Percentiles rank a stretch among this genome's conserved stretches.
phyloP scores from a whole-genome alignment of 2,329 filamentous ascomycete genomes.

The Samsoniella hepiali region DNA sequence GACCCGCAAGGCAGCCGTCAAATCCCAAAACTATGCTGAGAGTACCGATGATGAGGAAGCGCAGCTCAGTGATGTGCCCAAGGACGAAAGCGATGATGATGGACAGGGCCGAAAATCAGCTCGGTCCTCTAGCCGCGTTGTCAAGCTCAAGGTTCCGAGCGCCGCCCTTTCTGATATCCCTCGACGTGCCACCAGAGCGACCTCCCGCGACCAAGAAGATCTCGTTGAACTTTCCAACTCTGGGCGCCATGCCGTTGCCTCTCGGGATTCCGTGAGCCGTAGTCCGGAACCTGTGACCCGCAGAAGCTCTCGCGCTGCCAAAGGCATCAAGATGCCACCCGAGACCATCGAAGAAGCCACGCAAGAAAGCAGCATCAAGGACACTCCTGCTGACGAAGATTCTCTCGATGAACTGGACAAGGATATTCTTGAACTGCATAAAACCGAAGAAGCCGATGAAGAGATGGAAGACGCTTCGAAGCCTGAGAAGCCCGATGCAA shows the following conservation, averaged over 20 bases:
- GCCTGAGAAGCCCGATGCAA: constrained; percentile 23
- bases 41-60: constrained; percentile 41
- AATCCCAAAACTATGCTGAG: constrained; percentile 47
- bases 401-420: constrained; percentile 39
- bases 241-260: constrained; percentile 52
- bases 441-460: constrained; percentile 28
- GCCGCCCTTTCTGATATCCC: constrained; percentile 29
- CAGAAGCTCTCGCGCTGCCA: constrained; percentile 48
- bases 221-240: constrained; percentile 59
- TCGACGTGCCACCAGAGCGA: constrained; percentile 50
- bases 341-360: constrained; percentile 51
- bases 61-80: constrained; percentile 28
- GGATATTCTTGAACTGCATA: constrained; percentile 33
- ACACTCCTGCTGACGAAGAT: constrained; percentile 24
- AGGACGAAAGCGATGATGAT: constrained; percentile 30
- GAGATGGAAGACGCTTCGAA: constrained; percentile 29
- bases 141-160: constrained; percentile 44
- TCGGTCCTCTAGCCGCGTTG: constrained; percentile 35
- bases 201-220: constrained; percentile 52
- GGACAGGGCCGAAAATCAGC: constrained; percentile 25
- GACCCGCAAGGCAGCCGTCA: constrained; percentile 46
- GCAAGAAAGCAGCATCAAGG: constrained; percentile 46
- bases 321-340: constrained; percentile 48
- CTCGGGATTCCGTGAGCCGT: constrained; percentile 50
- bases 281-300: constrained; percentile 52